Conservation (phyloP, 1,284 basidiomycete species). For the Schizophyllum commune region DNA sequence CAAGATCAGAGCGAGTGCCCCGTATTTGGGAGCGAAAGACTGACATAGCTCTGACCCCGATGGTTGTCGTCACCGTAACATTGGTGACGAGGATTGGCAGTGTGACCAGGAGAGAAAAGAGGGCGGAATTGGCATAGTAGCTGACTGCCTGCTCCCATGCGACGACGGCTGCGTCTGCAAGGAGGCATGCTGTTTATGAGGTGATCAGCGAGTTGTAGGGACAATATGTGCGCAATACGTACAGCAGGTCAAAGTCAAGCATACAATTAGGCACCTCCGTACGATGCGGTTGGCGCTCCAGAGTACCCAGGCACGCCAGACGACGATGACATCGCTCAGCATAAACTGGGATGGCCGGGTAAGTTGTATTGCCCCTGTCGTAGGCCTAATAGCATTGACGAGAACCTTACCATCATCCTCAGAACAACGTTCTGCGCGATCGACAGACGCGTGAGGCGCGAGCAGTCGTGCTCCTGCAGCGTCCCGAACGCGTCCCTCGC, state of each 20-base stretch:
- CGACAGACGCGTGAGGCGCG: not conserved
- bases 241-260: conserved; percentile 8
- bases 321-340: conserved; percentile 9
- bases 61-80: conserved; percentile 5
- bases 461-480: not conserved
- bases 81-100: conserved; percentile 8
- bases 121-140: not conserved
- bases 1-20: too few relatives aligned
- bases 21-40: not conserved
- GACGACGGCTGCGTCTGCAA: conserved; percentile 6
- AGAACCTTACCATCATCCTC: not conserved
- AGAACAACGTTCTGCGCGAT: not conserved
- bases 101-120: conserved; percentile 5
- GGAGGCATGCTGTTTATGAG: conserved; percentile 5
- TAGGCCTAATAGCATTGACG: too few relatives aligned
- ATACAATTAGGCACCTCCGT: conserved; percentile 6
- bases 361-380: not conserved
- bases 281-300: conserved; percentile 8
- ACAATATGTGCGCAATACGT: conserved; percentile 1
- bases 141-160: conserved; percentile 3
- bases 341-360: conserved; percentile 4
- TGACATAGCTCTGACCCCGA: conserved; percentile 9
- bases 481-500: not conserved
- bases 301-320: conserved; percentile 11
- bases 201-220: not conserved